Base-by-base conservation (phyloP, 495 filamentous ascomycete genomes). In the Terfezia boudieri region DNA sequence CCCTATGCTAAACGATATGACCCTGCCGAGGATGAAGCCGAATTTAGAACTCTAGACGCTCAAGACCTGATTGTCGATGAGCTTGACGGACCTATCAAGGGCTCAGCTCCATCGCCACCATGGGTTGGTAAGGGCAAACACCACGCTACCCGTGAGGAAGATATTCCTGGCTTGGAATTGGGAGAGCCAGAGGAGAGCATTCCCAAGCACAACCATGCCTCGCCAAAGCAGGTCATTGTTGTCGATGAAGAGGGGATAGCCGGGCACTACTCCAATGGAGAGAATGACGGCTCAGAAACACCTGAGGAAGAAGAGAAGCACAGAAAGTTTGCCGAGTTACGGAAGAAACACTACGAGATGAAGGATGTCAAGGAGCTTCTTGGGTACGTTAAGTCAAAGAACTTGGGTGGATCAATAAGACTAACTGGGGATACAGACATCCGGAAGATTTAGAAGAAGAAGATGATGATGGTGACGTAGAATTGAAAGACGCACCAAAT, bases 331-430 rank as follows among this genome's bases (percentile, higher is more conserved):
- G 88, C 94, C 70, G 73, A 83, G 70, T 74, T 85, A 73, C 74
- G 90, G 66, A 94, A 86, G 76, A 85, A 77, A 69, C 90, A 98
- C 67, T 98, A 98, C 67, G 92, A 96, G 73, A 96, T 98, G 92
- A 86, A 77, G 73, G 82, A 90, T 64, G 86, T 96, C 22, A 93
- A 88, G 59, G 76, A 81, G 61, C 68, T 96, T 54, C 74, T 98
- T 57, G 90, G 86, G 81, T 83, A 17, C 14, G 49, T 46, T 20
- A 26, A 41, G 26, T 51, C 6, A 26, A 32, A 20, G 26, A 4
- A 32, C 26, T 32, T 32, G 26, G 7, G 0, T 14, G 38, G 9
- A 17, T 8, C 22, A 36, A 8, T 55, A 14, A n/a, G 6, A 37
- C n/a, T 41, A 14, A 37, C 9, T 9, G 17, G 43, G 37, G 6